Evolutionary conservation across 129 eudicot species (phyloP).

Genomic region (Flaveria ramosissima): DNA sequence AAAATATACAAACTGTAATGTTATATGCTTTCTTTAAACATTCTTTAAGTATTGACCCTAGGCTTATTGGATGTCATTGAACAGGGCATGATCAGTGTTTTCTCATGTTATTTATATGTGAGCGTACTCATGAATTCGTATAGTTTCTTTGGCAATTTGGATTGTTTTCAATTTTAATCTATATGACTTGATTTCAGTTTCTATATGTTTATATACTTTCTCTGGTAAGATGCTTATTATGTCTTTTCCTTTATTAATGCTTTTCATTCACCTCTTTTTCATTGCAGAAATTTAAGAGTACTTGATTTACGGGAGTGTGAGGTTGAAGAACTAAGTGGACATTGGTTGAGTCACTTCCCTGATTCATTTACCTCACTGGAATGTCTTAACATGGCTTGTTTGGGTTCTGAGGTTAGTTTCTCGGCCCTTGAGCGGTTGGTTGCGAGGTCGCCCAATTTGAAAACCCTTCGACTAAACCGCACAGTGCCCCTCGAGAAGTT

Average conservation of each 20-base stretch:
- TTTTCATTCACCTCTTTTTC: not conserved
- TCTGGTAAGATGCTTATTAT: not conserved
- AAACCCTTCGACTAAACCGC: conserved; percentile 8
- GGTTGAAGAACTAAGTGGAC: conserved; percentile 19
- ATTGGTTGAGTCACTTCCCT: conserved; percentile 19
- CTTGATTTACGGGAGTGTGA: conserved; percentile 17
- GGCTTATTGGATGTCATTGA: not conserved
- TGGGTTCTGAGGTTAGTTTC: conserved; percentile 10
- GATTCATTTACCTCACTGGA: conserved; percentile 10
- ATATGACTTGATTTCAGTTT: not conserved
- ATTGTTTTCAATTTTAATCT: not conserved
- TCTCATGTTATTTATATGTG: not conserved
- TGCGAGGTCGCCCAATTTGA: conserved; percentile 8
- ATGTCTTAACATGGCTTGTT: conserved; percentile 5
- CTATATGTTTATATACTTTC: not conserved
- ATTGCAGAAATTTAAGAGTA: conserved; percentile 6
- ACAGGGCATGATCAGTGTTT: not conserved
- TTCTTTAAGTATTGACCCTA: not conserved
- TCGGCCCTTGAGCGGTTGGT: conserved; percentile 12
- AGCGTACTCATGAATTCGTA: not conserved
- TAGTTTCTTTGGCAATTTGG: not conserved
- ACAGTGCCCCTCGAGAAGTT: conserved; percentile 14
- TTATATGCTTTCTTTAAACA: not conserved
- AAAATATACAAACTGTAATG: not conserved
- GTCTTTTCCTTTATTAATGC: not conserved